Evolutionary conservation across 768 basidiomycete genomes (phyloP), one percentile per base, ranked within the genome.

Genomic region (Panaeolus cyanescens): DNA sequence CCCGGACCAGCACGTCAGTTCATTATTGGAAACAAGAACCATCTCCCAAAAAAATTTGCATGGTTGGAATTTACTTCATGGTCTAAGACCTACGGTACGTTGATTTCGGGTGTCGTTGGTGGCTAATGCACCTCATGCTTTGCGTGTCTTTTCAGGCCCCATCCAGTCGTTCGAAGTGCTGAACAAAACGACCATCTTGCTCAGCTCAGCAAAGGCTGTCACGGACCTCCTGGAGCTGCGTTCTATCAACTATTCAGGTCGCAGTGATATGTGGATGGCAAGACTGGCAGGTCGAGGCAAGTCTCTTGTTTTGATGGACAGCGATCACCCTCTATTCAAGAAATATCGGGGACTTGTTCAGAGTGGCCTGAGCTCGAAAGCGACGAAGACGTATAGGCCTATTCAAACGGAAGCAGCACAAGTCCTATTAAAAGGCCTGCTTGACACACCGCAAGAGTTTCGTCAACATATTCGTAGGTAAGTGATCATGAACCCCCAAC

Each of bases 191-290:
- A 72, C 79, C 13, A 71, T 86, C 54, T 68, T 85, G 60, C 68
- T 87, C n/a, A 85, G 82, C 70, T 76, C 76, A 17, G 72, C 73
- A 37, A 74, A 73, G 55, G 72, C 76, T 13, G 80, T 76, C 2
- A 65, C 72, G 31, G 82, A 83, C 50, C 73, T 87, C 12, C 74
- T 87, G 36, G 83, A 83, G 50, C 68, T 72, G 30, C 78, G 83
- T 10, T 80, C 82, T 10, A 68, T 65, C 13, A 78, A 82, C 40
- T 85, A 85, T 64, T 84, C 83, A 5, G 83, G 82, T 62, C 71
- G 83, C 32, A 83, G 82, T 1, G 62, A 63, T 0, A 36, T 45
- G 5, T 72, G 70, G 71, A 74, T 79, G 72, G 45, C 62, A 31
- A 64, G 67, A 5, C 63, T 80, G 8, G 71, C 72, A 1, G 71